phyloP scores from a whole-genome alignment of 1,284 basidiomycete species.

The Ganoderma sinense region DNA sequence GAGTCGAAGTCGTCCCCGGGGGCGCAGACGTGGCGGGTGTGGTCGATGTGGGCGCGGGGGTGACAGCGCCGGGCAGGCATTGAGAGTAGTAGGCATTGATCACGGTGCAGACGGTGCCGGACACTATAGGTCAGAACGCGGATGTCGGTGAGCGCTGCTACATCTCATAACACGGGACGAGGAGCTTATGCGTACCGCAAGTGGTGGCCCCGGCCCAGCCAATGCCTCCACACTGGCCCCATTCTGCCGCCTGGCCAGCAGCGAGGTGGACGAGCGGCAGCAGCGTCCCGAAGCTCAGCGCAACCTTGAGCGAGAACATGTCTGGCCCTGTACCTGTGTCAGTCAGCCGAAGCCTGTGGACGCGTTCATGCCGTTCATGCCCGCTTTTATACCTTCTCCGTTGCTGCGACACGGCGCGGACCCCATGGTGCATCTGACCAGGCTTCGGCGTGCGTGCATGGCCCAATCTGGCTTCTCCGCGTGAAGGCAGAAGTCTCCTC shows the following conservation, averaged over 20 bases:
- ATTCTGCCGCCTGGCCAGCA: conserved; percentile 40
- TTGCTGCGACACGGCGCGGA: not conserved
- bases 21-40: not conserved
- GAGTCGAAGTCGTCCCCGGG: not conserved
- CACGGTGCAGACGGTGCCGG: conserved; percentile 39
- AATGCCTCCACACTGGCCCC: conserved; percentile 47
- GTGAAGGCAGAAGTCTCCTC: not conserved
- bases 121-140: conserved; percentile 36
- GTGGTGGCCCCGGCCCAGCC: conserved; percentile 45
- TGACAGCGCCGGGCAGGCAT: conserved; percentile 37
- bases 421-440: not conserved
- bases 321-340: not conserved
- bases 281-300: conserved; percentile 33
- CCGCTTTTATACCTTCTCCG: not conserved
- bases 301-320: conserved; percentile 24
- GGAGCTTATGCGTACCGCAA: conserved; percentile 42
- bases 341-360: not conserved
- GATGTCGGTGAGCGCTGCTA: conserved; percentile 35
- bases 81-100: conserved; percentile 44
- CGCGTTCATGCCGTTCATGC: not conserved
- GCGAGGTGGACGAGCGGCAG: conserved; percentile 40
- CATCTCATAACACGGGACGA: conserved; percentile 6
- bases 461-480: not conserved
- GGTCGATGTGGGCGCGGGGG: conserved; percentile 14
- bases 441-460: not conserved